Evolutionary conservation across 2,329 filamentous ascomycete species (phyloP).

Genomic region (Penicillium sp.): DNA sequence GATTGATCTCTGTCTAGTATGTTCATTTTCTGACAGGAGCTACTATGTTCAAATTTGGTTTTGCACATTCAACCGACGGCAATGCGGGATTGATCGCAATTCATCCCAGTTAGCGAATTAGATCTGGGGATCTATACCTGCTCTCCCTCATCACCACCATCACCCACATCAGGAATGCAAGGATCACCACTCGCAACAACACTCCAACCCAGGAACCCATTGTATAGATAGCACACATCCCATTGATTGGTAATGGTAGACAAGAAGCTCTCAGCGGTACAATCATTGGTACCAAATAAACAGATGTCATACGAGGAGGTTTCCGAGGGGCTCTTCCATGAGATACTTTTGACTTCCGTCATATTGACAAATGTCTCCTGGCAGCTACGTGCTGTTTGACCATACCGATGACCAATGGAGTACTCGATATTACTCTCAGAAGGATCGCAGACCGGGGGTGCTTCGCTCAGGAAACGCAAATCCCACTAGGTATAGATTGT

Average conservation of each 20-base stretch:
- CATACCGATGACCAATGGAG: conserved; percentile 23
- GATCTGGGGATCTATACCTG: not conserved
- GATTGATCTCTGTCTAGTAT: no score
- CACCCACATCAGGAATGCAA: conserved; percentile 2
- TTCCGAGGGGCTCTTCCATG: conserved; percentile 27
- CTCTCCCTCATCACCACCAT: not conserved
- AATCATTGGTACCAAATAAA: conserved; percentile 21
- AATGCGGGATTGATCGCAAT: no score
- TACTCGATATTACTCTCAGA: conserved; percentile 19
- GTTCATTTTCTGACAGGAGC: no score
- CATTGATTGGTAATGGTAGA: conserved; percentile 23
- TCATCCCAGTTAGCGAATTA: not conserved
- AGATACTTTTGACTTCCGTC: conserved; percentile 23
- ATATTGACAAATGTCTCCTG: conserved; percentile 7
- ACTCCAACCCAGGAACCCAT: conserved; percentile 21
- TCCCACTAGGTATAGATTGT: conserved; percentile 24
- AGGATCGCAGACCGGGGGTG: conserved; percentile 28
- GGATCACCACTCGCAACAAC: conserved; percentile 20
- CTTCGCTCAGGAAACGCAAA: conserved; percentile 32
- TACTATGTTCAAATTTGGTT: no score
- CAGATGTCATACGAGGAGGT: conserved; percentile 22
- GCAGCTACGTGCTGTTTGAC: conserved; percentile 11
- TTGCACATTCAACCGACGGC: no score
- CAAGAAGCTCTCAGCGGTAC: conserved; percentile 5
- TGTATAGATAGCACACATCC: conserved; percentile 28